A percentile compares a stretch with the other conserved stretches of the same genome.
Conservation (phyloP, 2,329 filamentous ascomycete species). For the Colletotrichum liaoningense region DNA sequence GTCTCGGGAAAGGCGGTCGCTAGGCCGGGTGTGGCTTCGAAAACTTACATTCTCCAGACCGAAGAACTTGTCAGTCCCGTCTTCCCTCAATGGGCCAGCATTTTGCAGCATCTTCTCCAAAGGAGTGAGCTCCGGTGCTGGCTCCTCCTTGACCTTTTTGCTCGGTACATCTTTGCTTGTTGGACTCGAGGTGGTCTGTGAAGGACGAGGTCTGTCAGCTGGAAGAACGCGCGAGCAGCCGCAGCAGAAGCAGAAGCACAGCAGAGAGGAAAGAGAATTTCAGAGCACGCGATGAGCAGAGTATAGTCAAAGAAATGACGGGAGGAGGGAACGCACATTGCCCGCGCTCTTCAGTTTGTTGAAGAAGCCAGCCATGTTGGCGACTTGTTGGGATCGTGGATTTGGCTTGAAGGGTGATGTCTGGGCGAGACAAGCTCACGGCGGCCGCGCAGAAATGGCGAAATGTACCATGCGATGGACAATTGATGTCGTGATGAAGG, state of each 20-base stretch:
- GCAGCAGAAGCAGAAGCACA: background rate
- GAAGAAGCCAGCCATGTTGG: conserved; percentile 67
- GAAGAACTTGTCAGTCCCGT: conserved; percentile 98
- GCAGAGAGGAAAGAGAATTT: conserved; percentile 2
- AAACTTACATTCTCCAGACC: conserved; percentile 93
- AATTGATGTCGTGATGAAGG: conserved; percentile 20
- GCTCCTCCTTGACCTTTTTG: conserved; percentile 70
- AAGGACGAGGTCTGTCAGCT: conserved; percentile 41
- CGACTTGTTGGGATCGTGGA: conserved; percentile 10
- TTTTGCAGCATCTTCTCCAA: conserved; percentile 82
- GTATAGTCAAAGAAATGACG: background rate
- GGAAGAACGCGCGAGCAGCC: conserved; percentile 16
- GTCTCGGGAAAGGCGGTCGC: conserved; percentile 25
- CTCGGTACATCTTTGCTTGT: conserved; percentile 58
- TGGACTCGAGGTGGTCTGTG: conserved; percentile 56
- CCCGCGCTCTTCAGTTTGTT: conserved; percentile 68
- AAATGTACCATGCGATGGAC: conserved; percentile 27
- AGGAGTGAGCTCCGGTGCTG: conserved; percentile 69
- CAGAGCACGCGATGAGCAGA: background rate
- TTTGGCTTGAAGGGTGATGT: conserved; percentile 37
- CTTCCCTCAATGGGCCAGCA: conserved; percentile 81
- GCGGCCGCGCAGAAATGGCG: conserved; percentile 29
- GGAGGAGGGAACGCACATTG: conserved; percentile 57
- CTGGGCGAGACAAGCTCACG: conserved; percentile 49
- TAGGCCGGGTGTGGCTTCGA: conserved; percentile 20